Evolutionary conservation across 2,329 filamentous ascomycete genomes (phyloP), one percentile per base, ranked within the genome.

Genomic region (Talaromyces sp.): DNA sequence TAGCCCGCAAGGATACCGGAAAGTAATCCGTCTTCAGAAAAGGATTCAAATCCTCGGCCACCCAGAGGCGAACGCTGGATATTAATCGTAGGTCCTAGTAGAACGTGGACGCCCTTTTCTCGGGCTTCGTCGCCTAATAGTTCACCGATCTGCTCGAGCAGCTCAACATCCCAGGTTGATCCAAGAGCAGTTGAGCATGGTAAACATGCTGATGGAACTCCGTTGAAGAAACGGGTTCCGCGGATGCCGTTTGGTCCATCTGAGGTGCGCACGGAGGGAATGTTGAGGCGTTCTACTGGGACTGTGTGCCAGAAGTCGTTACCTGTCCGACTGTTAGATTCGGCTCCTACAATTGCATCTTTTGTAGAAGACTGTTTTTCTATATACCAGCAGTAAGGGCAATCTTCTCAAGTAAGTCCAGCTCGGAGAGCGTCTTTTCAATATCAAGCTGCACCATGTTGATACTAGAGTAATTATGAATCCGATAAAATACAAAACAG

Each of bases 1-100:
- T 89, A 85, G 0, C 89, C 86, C 13, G 90, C 89, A 67, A 93
- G 80, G 68, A 88, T 90, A 37, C 90, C 90, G 0, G 90, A 91
- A 5, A 96, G 82, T 10, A 89, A 84, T 0, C 91, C 91, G 69
- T 95, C 92, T 75, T 95, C 92, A 0, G 90, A 92, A 75, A 93
- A 95, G 0, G 91, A 93, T 77, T 96, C 92, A 70, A 95, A 96
- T 68, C 93, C 93, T 66, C 92, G 85, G 19, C 92, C 92, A n/a
- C 91, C 91, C 0, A 95, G 83, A 0, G 92, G 92, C 59, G 90
- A 90, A 17, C 92, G 86, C 72, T 95, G 91, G 82, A 92, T 89
- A 79, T 91, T 93, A 39, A 93, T 88, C 0, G 91, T 93, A 2
- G 90, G 91, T 0, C 89, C 91, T 9, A 94, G 83, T 4, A 93